phyloP scores from a whole-genome alignment of 805 yeast genomes.

The Lipomyces sp. region DNA sequence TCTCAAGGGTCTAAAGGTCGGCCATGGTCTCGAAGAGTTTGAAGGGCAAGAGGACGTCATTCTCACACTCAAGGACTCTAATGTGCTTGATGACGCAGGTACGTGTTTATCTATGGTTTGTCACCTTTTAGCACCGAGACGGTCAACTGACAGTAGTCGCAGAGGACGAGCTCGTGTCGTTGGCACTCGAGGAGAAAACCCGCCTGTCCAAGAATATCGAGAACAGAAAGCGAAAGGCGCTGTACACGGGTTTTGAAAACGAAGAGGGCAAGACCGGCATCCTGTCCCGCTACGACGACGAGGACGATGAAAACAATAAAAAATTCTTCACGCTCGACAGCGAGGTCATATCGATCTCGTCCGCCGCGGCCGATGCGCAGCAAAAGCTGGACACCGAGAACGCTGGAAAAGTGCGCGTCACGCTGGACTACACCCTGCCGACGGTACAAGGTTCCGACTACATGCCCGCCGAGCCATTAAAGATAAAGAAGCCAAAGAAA shows the following conservation, averaged over 20 bases:
- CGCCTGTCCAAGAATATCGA: constrained; percentile 34
- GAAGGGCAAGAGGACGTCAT: constrained; percentile 44
- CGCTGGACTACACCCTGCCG: constrained; percentile 30
- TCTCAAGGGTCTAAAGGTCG: constrained; percentile 43
- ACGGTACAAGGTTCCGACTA: constrained; percentile 34
- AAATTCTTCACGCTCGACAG: constrained; percentile 25
- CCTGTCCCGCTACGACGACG: constrained; percentile 25
- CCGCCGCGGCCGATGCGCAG: constrained; percentile 7
- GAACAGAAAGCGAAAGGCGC: constrained; percentile 16
- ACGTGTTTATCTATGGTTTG: constrained; percentile 35
- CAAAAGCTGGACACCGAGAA: constrained; percentile 9
- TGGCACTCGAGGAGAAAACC: constrained; percentile 39
- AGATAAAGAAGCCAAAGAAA: constrained; percentile 47
- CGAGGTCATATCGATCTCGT: constrained; percentile 12
- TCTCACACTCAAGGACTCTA: constrained; percentile 57
- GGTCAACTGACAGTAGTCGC: too few relatives aligned
- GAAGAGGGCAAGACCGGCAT: constrained; percentile 32
- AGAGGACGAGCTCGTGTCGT: constrained; percentile 43
- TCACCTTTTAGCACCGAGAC: too few relatives aligned
- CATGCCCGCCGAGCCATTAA: constrained; percentile 34
- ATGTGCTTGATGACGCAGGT: constrained; percentile 37
- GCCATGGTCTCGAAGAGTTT: constrained; percentile 47
- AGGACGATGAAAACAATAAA: constrained; percentile 28
- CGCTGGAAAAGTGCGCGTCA: constrained; percentile 27
- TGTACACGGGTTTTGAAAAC: constrained; percentile 30